Conservation (phyloP, 2,329 filamentous ascomycete species). For the Geosmithia morbida region DNA sequence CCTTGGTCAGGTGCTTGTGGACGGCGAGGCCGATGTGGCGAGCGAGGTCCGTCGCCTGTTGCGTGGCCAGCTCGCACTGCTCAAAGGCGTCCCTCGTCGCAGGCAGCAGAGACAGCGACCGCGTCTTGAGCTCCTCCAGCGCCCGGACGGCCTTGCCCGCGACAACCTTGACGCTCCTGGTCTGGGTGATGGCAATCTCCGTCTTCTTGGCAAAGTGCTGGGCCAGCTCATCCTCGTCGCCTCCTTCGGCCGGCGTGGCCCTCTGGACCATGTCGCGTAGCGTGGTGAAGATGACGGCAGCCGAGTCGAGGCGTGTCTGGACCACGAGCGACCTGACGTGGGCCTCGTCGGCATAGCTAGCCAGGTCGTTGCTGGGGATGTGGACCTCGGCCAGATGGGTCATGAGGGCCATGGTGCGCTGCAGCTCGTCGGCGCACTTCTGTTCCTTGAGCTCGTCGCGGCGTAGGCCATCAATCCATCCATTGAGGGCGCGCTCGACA, state of each 20-base stretch:
- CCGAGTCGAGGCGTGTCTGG: slow-evolving; percentile 70
- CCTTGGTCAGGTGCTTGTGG: slow-evolving; percentile 45
- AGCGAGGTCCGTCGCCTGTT: slow-evolving; percentile 50
- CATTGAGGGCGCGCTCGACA: slow-evolving; percentile 77
- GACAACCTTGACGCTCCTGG: slow-evolving; percentile 71
- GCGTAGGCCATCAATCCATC: slow-evolving; percentile 73
- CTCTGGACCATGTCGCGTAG: slow-evolving; percentile 52
- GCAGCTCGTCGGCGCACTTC: slow-evolving; percentile 67
- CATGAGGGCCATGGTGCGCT: slow-evolving; percentile 74
- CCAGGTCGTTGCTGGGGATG: slow-evolving; percentile 47
- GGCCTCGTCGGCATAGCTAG: slow-evolving; percentile 64
- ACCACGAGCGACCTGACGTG: slow-evolving; percentile 64
- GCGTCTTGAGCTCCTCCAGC: slow-evolving; percentile 60
- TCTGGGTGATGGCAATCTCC: slow-evolving; percentile 59
- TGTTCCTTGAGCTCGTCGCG: slow-evolving; percentile 76
- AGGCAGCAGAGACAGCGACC: slow-evolving; percentile 58
- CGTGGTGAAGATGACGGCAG: slow-evolving; percentile 52
- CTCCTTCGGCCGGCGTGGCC: slow-evolving; percentile 32
- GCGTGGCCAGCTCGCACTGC: slow-evolving; percentile 48
- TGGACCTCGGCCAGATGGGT: slow-evolving; percentile 75
- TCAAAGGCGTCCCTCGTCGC: slow-evolving; percentile 58
- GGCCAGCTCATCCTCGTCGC: slow-evolving; percentile 47
- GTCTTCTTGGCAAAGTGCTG: slow-evolving; percentile 55
- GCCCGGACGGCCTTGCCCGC: slow-evolving; percentile 64
- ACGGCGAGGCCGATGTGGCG: slow-evolving; percentile 54